phyloP scores from a whole-genome alignment of 1,139 yeast species.

The Hyphopichia wangnamkhiaoensis region DNA sequence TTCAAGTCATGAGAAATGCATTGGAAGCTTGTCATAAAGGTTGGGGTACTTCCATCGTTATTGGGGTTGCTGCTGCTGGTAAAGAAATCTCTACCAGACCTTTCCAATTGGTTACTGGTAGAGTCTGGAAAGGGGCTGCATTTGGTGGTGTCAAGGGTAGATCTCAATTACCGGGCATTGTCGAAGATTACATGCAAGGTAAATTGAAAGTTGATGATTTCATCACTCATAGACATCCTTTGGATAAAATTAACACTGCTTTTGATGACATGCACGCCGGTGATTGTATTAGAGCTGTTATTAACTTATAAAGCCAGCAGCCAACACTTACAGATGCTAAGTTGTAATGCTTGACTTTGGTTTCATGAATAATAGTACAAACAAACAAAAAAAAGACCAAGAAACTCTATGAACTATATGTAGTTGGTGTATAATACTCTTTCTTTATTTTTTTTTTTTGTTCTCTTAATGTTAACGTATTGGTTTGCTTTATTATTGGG shows the following conservation, averaged over 20 bases:
- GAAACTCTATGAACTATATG: too few relatives aligned
- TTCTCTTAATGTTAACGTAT: too few relatives aligned
- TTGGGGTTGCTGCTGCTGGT: conserved; percentile 99
- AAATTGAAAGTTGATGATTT: conserved; percentile 90
- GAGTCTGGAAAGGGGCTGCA: conserved; percentile 98
- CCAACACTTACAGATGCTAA: conserved; percentile 1
- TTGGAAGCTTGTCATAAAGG: conserved; percentile 98
- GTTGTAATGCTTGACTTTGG: too few relatives aligned
- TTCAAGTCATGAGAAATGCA: conserved; percentile 90
- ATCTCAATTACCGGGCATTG: conserved; percentile 88
- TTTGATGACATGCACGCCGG: conserved; percentile 96
- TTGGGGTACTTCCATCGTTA: conserved; percentile 93
- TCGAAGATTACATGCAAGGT: conserved; percentile 82
- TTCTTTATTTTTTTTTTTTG: too few relatives aligned
- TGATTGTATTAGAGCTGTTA: conserved; percentile 90
- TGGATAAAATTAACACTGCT: conserved; percentile 79
- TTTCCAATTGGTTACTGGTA: conserved; percentile 97
- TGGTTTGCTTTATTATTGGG: too few relatives aligned
- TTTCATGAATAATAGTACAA: too few relatives aligned
- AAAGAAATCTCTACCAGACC: conserved; percentile 96
- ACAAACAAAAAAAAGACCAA: too few relatives aligned
- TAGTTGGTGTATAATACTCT: too few relatives aligned
- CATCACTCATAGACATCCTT: conserved; percentile 84
- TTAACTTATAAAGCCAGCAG: conserved; percentile 39
- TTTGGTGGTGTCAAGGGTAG: conserved; percentile 99